Evolutionary conservation across 306 rosid genomes (phyloP), one percentile per base, ranked within the genome.

Genomic region (Delonix regia): DNA sequence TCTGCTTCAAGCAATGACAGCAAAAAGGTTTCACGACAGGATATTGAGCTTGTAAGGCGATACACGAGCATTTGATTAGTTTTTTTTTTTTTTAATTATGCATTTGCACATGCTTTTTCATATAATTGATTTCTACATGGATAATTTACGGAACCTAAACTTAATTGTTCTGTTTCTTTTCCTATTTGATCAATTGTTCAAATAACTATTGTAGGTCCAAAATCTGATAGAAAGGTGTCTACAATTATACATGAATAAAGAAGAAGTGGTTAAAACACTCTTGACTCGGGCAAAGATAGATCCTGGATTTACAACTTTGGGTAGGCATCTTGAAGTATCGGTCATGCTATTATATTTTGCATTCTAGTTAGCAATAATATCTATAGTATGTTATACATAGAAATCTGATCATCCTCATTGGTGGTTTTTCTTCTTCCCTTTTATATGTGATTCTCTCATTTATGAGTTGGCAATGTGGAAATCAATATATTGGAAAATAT

Each of bases 221-320:
- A 93, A 90, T 91, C 88, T 96, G 64, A 96, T 96, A 64, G 99
- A 96, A 82, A 85, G 99, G 82, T 96, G 98, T 83, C 78, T 96
- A 69, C 98, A 96, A 64, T 82, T 93, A 75, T 90, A 93, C 78
- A 96, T 96, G 99, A 90, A 96, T 75, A 93, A 92, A 90, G 98
- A 90, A 48, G 99, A 93, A 85, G 97, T 91, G 60, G 98, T 93
- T 78, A 93, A 96, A 87, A 91, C 94, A 75, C 92, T 96, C 68
- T 79, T 91, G 92, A 91, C 87, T 30, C 96, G 94, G 18, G 99
- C 96, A 80, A 91, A 93, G 92, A 96, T 96, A 80, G 99, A 96
- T 84, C 98, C 99, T 57, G 98, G 94, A 76, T 96, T 96, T 82
- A 91, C 99, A 12, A 82, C 94, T 62, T 79, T 93, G 44, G 99